A percentile compares a stretch with the other conserved stretches of the same genome.
Conservation (phyloP, 768 basidiomycete species). For the Lactarius hatsudake region DNA sequence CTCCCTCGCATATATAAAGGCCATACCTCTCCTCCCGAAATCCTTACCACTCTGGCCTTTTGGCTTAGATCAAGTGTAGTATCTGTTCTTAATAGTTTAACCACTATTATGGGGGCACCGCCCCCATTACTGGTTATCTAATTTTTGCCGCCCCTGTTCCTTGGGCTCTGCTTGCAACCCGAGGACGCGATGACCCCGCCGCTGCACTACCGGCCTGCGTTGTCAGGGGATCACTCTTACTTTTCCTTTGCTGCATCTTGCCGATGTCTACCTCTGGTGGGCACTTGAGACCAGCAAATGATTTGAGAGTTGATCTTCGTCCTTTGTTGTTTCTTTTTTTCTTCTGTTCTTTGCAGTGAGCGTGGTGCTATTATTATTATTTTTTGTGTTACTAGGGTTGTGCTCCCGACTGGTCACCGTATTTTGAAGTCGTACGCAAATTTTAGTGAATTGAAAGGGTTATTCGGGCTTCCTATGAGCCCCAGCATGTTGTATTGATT, state of each 20-base stretch:
- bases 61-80: slow-evolving; percentile 98
- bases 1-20: slow-evolving; percentile 11
- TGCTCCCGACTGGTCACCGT: too few species aligned
- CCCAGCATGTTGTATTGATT: too few species aligned
- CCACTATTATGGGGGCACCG: slow-evolving; percentile 38
- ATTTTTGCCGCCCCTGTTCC: slow-evolving; percentile 35
- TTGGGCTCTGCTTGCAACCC: slow-evolving; percentile 29
- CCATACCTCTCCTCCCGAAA: neutral
- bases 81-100: slow-evolving; percentile 92
- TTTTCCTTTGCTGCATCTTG: slow-evolving; percentile 25
- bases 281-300: slow-evolving; percentile 19
- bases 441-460: too few species aligned
- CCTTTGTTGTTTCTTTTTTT: neutral
- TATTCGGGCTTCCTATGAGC: too few species aligned
- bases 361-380: too few species aligned
- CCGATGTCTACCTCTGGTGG: neutral
- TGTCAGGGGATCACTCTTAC: slow-evolving; percentile 24
- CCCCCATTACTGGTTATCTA: slow-evolving; percentile 36
- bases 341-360: too few species aligned
- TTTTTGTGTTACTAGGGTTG: too few species aligned
- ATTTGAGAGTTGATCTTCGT: neutral
- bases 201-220: slow-evolving; percentile 29
- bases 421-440: too few species aligned
- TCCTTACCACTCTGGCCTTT: slow-evolving; percentile 87
- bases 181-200: slow-evolving; percentile 26